Evolutionary conservation across 176 grass and related monocot genomes (phyloP), one percentile per base, ranked within the genome.

Genomic region (Alloteropsis semialata): DNA sequence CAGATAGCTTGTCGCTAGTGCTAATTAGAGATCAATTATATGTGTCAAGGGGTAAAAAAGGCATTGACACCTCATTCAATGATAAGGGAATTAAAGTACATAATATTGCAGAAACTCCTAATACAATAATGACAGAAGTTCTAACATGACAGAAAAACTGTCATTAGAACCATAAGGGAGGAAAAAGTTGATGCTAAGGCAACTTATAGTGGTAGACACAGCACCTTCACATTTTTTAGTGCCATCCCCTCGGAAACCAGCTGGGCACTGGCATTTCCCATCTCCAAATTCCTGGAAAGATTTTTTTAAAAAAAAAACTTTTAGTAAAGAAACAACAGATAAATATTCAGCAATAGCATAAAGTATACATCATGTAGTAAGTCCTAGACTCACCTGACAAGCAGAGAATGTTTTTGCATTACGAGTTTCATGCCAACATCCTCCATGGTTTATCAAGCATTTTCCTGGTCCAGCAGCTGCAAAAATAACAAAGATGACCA

Each of bases 401-500:
- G 96, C 88, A 89, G 96, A 98, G 74, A 89, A 93, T 9, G 89
- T 88, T 75, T 85, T 93, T 49, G 82, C 79, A 34, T 91, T 85
- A 46, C 56, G 90, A 73, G 88, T 98, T 37, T 87, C 70, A 41
- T 93, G 84, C 96, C 96, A 95, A 82, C 96, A 98, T 27, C 96
- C 90, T 10, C 92, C 92, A 64, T 93, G 94, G 32, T 93, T 90
- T 80, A 98, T 89, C 76, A 84, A 85, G 69, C 96, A 98, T 84
- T 90, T 91, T 91, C 92, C 96, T 69, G 92, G 88, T 8, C 96
- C 95, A 76, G 72, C 87, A 74, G 96, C 96, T 98, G 87, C 51
- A 91, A 67, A 88, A 67, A 88, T 42, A 89, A 89, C 72, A 51
- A 57, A 28, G 57, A 74, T 67, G 8, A 28, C 14, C 56, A 65